Conservation (phyloP, 768 basidiomycete genomes). For the Pleurotus salmoneostramineus region DNA sequence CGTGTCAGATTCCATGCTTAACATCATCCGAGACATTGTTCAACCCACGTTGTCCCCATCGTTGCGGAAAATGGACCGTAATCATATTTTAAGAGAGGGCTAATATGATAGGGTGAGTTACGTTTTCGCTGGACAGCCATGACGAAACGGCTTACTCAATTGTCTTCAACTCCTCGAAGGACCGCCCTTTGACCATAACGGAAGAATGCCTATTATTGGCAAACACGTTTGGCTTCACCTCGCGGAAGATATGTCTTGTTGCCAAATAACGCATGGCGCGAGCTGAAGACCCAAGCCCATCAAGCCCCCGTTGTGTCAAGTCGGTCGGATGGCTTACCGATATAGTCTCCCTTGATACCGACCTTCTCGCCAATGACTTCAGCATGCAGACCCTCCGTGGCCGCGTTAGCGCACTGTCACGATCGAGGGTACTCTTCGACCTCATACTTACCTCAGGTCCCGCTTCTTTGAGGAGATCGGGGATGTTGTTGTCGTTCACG, state of each 20-base stretch:
- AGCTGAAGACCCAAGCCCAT: constrained; percentile 14
- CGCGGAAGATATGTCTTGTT: constrained; percentile 32
- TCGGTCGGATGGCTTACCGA: constrained; percentile 21
- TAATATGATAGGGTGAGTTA: background rate
- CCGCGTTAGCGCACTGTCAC: background rate
- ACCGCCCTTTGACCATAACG: constrained; percentile 26
- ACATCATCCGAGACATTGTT: background rate
- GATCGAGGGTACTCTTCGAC: background rate
- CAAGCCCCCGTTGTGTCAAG: background rate
- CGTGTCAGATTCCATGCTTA: background rate
- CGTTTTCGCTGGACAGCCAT: background rate
- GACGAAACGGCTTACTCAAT: constrained; percentile 16
- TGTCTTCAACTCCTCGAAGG: constrained; percentile 19
- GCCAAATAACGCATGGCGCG: constrained; percentile 34
- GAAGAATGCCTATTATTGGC: constrained; percentile 33
- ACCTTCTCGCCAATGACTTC: constrained; percentile 26
- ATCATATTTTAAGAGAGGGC: constrained; percentile 2
- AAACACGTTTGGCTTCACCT: constrained; percentile 31
- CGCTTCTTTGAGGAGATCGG: constrained; percentile 35
- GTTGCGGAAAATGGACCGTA: background rate
- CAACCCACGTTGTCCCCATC: background rate
- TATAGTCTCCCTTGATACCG: constrained; percentile 22
- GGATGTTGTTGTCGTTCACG: constrained; percentile 20
- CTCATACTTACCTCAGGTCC: constrained; percentile 24
- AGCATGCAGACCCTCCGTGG: constrained; percentile 26